These are phyloP conservation scores for Glycine tomentella DNA, from an alignment of 306 rosid genomes.

Conservation along the genomic window DNA sequence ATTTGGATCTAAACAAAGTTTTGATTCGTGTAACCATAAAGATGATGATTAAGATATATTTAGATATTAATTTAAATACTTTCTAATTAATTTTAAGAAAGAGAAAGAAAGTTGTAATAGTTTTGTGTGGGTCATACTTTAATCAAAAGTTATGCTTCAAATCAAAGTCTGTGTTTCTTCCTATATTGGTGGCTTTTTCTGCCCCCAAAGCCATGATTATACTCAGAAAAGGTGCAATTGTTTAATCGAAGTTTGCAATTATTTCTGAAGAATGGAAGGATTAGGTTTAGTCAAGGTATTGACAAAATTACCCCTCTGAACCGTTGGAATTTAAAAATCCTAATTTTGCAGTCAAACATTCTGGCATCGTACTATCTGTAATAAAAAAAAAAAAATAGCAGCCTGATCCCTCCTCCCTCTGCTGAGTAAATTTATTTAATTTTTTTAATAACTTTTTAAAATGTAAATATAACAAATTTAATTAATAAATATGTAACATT, in stretches of 20 bases:
- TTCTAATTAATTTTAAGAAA: conserved; percentile 12
- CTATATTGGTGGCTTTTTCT: conserved; percentile 51
- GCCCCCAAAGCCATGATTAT: conserved; percentile 49
- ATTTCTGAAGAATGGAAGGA: conserved; percentile 11
- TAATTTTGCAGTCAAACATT: conserved; percentile 33
- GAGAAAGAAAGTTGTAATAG: conserved; percentile 23
- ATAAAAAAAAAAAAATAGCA: neutral
- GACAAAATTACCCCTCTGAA: conserved; percentile 50
- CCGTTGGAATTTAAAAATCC: conserved; percentile 36
- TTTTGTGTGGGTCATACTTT: conserved; percentile 41
- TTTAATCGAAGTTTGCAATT: conserved; percentile 39
- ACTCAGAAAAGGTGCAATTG: conserved; percentile 49
- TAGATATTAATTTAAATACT: conserved; percentile 31
- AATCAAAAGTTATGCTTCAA: conserved; percentile 63
- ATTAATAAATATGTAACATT: too few species aligned
- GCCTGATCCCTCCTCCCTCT: neutral
- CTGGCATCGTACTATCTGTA: neutral
- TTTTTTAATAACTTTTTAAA: neutral
- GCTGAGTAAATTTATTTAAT: neutral
- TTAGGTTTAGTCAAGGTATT: conserved; percentile 40
- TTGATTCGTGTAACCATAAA: neutral
- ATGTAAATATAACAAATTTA: neutral
- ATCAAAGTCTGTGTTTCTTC: conserved; percentile 59
- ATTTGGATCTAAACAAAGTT: neutral
- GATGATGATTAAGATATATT: neutral